Evolutionary conservation across 371 early-diverging fungal genomes (phyloP), one percentile per base, ranked within the genome.

Genomic region (Circinella minor): DNA sequence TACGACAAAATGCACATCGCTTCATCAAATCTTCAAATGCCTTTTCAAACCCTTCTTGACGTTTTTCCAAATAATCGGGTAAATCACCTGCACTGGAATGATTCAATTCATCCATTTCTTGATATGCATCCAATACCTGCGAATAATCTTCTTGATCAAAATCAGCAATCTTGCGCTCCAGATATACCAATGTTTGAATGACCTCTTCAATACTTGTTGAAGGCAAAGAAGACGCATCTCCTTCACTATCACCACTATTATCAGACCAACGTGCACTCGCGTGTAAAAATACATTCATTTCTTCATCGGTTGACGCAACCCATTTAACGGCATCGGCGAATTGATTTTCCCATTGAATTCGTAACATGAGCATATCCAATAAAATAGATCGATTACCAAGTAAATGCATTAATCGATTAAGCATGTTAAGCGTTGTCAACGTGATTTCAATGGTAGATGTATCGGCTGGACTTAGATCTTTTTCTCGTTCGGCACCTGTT

Each of bases 391-490:
- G 79, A 8, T 73, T 51, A 18, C 70, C 65, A 20, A 82, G 60
- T 36, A 80, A 63, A 18, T 75, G 69, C 55, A 78, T 79, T 48
- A 84, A 54, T 36, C 70, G 77, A 57, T 78, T 80, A 5, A 87
- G 71, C 66, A 75, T 75, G 46, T 72, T 82, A 18, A 84, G 67
- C 9, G 83, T 84, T 27, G 79, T 78, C 13, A 83, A 67, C 4
- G 85, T 86, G 36, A 84, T 84, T 71, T 83, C 83, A 57, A 86
- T 86, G 0, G 85, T 86, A 2, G 83, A 77, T 0, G 86, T 83
- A 71, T 86, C 86, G n/a, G 86, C 86, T 4, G 86, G 86, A 34
- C 79, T 81, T 59, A 86, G 57, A 4, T 84, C 81, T 10, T 70
- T 65, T 17, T 74, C 73, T 4, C 71, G 67, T 6, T 71, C 72